Conservation (phyloP, 352 stramenopile species). For the Phytopythium mirpurense region DNA sequence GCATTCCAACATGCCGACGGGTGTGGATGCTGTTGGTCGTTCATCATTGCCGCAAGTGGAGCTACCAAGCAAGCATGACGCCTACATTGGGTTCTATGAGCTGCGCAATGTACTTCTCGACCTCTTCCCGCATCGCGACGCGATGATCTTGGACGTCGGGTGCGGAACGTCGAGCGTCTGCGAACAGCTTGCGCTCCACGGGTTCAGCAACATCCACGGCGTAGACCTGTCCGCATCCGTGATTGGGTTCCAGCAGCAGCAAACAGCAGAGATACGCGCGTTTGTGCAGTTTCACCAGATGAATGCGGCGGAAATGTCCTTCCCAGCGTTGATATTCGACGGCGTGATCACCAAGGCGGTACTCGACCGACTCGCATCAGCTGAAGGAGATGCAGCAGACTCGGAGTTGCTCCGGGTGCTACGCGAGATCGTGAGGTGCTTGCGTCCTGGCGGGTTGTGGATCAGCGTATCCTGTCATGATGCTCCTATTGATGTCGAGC, state of each 20-base stretch:
- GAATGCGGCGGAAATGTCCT: background rate
- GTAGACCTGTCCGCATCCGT: background rate
- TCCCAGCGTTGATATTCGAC: background rate
- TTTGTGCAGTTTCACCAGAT: conserved; percentile 2
- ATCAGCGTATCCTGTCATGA: background rate
- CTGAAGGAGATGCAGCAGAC: background rate
- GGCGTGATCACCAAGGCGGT: conserved; percentile 3
- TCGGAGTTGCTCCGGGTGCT: background rate
- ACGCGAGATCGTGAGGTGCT: conserved; percentile 1
- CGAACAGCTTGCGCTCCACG: conserved; percentile 2
- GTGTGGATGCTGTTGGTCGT: no score
- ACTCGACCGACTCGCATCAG: background rate
- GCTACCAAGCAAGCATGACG: background rate
- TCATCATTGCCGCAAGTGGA: no score
- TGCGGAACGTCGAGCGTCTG: conserved; percentile 5
- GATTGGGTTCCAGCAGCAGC: background rate
- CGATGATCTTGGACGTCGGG: conserved; percentile 4
- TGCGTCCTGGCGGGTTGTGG: conserved; percentile 1
- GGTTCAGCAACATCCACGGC: conserved; percentile 4
- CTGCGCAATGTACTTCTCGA: background rate
- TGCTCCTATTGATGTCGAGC: background rate
- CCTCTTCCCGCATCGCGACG: conserved; percentile 2
- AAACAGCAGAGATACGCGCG: background rate
- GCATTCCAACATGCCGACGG: no score
- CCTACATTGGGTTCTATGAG: conserved; percentile 4